Evolutionary conservation across 139 green algal genomes (phyloP).

Genomic region (Closterium sp.): DNA sequence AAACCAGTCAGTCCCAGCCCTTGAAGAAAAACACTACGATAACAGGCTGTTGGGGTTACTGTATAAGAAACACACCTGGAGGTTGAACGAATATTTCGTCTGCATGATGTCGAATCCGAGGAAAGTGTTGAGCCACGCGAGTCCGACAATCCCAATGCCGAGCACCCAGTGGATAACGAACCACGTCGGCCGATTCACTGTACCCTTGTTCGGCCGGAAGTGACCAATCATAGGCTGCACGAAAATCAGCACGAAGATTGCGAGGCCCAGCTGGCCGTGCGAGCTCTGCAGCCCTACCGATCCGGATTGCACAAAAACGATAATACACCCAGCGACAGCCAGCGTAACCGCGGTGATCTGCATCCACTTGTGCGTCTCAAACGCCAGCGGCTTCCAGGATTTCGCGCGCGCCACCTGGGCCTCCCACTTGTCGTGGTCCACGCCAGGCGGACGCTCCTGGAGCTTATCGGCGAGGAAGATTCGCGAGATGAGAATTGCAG

Average conservation of each 20-base stretch:
- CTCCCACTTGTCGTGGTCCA: background rate
- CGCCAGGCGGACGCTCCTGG: background rate
- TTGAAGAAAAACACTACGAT: background rate
- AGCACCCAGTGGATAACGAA: background rate
- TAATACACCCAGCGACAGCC: background rate
- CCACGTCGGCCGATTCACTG: background rate
- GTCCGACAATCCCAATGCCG: background rate
- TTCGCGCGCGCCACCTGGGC: background rate
- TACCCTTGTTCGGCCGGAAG: background rate
- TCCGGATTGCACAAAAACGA: background rate
- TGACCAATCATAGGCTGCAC: background rate
- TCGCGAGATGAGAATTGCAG: background rate
- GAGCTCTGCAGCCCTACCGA: background rate
- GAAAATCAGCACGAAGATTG: background rate
- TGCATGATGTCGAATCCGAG: background rate
- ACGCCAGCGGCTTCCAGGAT: background rate
- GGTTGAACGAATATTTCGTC: background rate
- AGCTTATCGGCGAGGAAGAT: background rate
- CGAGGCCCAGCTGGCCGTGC: background rate
- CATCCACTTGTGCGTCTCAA: background rate
- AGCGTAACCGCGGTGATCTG: background rate
- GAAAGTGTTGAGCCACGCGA: background rate
- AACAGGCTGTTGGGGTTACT: background rate
- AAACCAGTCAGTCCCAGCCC: too few species aligned
- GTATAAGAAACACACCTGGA: background rate